Evolutionary conservation across 2,329 filamentous ascomycete species (phyloP), one percentile per base, ranked within the genome.

Genomic region (Ampelomyces quisqualis): DNA sequence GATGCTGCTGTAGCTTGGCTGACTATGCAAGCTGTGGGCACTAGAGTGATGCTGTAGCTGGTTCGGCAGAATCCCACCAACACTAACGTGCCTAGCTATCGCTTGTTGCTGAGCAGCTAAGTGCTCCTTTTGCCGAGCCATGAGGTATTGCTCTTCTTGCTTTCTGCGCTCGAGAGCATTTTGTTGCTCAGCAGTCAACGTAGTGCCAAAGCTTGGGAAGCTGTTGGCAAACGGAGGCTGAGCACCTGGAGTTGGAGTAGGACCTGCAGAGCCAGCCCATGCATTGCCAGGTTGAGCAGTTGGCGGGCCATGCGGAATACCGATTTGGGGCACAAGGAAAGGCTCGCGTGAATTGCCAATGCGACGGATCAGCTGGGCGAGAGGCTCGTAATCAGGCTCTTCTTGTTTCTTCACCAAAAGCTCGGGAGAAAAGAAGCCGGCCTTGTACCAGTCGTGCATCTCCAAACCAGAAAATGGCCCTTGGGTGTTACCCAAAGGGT

Each of bases 391-490:
- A 34, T 98, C 91, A 0, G 78, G 76, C 60, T 98, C 93, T 65
- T 98, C 93, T 4, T 91, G 77, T 66, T 95, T 95, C 73, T 94
- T 96, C 21, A 98, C 93, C 29, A 94, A 82, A 14, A 98, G 77
- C 57, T 98, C 91, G 0, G 91, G 85, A 0, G 89, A 95, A 70
- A 98, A 98, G 73, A 97, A 98, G 31, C 91, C 90, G 24, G 90
- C 91, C 68, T 97, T 97, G 72, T 97, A 98, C 93, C 93, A 98
- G 59, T 98, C 94, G 56, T 98, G 94, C 93, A 98, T 98, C 70
- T 98, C 93, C 34, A 98, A 74, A 1, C 93, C 93, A 26, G 90
- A 96, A 71, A 93, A 98, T 0, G 93, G 93, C 0, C 93, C 93
- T 64, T 98, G 93, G 5, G 89, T 85, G 48, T 88, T 86, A 15